These are phyloP conservation scores for Coccomyxa subellipsoidea DNA, from an alignment of 163 green algal genomes.

Conservation along the genomic window DNA sequence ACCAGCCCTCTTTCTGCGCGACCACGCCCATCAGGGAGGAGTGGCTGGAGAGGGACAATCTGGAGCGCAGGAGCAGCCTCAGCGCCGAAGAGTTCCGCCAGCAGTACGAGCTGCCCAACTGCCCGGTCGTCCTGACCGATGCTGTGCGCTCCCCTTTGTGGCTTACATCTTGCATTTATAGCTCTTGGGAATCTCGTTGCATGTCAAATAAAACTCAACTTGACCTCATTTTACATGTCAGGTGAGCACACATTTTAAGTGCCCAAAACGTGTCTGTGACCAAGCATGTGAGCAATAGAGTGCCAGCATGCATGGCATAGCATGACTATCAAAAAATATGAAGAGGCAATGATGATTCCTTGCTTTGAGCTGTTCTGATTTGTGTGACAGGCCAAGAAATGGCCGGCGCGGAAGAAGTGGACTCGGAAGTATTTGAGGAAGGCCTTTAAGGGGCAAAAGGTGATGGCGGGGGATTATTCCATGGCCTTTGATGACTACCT, in stretches of 20 bases:
- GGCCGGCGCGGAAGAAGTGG: conserved; percentile 73
- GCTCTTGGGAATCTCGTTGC: too few relatives aligned
- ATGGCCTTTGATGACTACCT: conserved; percentile 80
- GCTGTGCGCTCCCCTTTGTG: conserved; percentile 23
- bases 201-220: too few relatives aligned
- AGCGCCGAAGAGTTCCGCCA: conserved; percentile 64
- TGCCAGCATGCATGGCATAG: too few relatives aligned
- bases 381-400: conserved; percentile 43
- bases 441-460: conserved; percentile 42
- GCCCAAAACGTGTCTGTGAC: too few relatives aligned
- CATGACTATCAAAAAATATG: too few relatives aligned
- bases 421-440: conserved; percentile 54
- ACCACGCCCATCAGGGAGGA: conserved; percentile 53
- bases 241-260: too few relatives aligned
- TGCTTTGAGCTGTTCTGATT: too few relatives aligned
- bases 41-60: conserved; percentile 84
- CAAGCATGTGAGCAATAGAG: too few relatives aligned
- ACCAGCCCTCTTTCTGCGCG: conserved; percentile 87
- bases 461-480: conserved; percentile 69
- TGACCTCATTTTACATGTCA: too few relatives aligned
- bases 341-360: too few relatives aligned
- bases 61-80: conserved; percentile 65
- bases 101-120: conserved; percentile 81
- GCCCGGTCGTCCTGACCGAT: conserved; percentile 80
- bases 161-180: too few relatives aligned